Conservation (phyloP, 495 filamentous ascomycete species). For the Articulospora tetracladia region DNA sequence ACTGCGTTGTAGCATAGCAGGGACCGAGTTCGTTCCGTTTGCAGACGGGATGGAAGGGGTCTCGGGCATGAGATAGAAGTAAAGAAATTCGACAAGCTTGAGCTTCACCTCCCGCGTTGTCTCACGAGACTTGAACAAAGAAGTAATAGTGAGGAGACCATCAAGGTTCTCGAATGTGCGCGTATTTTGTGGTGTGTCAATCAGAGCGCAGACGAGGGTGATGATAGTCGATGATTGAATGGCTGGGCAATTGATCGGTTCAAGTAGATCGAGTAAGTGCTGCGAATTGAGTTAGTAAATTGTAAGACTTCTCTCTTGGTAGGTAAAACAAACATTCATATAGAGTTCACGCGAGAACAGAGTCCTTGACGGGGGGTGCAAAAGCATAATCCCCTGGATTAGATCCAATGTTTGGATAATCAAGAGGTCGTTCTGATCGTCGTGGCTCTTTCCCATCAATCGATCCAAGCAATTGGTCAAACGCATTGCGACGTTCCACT, state of each 20-base stretch:
- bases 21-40: slow-evolving; percentile 26
- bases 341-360: slow-evolving; percentile 87
- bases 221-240: slow-evolving; percentile 88
- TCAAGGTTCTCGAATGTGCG: slow-evolving; percentile 92
- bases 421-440: slow-evolving; percentile 81
- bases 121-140: slow-evolving; percentile 79
- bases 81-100: slow-evolving; percentile 85
- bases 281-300: slow-evolving; percentile 22
- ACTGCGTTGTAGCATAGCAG: slow-evolving; percentile 58
- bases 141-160: slow-evolving; percentile 88
- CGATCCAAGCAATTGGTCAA: slow-evolving; percentile 84
- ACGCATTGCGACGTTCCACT: slow-evolving; percentile 93
- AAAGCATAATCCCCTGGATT: slow-evolving; percentile 83
- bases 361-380: slow-evolving; percentile 87
- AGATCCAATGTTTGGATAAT: slow-evolving; percentile 86
- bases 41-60: slow-evolving; percentile 52
- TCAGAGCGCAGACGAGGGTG: slow-evolving; percentile 81
- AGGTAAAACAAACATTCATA: slow-evolving; percentile 72
- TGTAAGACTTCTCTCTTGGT: not conserved
- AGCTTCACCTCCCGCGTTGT: slow-evolving; percentile 87
- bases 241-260: slow-evolving; percentile 84
- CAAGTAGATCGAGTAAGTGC: slow-evolving; percentile 90
- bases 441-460: slow-evolving; percentile 73
- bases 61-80: slow-evolving; percentile 98
- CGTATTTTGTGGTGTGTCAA: slow-evolving; percentile 79